Evolutionary conservation across 2,329 filamentous ascomycete genomes (phyloP), one percentile per base, ranked within the genome.

Genomic region (Coniochaeta pulveracea): DNA sequence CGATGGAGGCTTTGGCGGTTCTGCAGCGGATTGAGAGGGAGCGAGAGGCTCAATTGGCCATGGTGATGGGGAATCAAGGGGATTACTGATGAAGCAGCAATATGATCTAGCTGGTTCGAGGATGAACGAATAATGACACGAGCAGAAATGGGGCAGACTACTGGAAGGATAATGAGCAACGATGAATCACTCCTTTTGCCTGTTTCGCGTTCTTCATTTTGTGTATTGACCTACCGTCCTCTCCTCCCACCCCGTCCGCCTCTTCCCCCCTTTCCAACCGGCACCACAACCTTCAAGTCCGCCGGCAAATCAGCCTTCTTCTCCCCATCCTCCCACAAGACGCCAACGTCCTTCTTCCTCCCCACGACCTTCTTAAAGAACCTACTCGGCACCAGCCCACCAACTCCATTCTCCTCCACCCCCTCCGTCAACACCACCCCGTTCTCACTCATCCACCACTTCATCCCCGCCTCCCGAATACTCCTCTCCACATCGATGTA

Each of bases 381-480:
- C 45, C 68, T 65, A 14, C 72, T 5, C 19, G 74, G 68, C 42
- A 93, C 61, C 6, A 83, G 34, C 1, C 78, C 82, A 4, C 73
- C 57, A 29, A 58, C 71, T 38, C 70, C 49, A 3, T 58, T 61
- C 33, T 59, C 74, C 45, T 74, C 72, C 3, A 72, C 77, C 34
- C 60, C 74, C 46, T 74, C 72, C 3, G 72, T 78, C 42, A 89
- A 57, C 40, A 88, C 67, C 7, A 89, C 83, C 2, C 74, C 80
- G 49, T 89, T 89, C 44, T 82, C 80, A 50, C 81, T 85, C 40
- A 74, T 53, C 76, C 82, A 93, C 71, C 88, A 93, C 48, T 66
- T 64, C 41, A 85, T 65, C 1, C 58, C 54, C 5, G 60, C 66
- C 34, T 72, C 75, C 26, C 58, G 58, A 46, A 93, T 50, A 44